These are phyloP conservation scores for Xylariaceae sp. DNA, from an alignment of 2,329 filamentous ascomycete species.

Conservation along the genomic window DNA sequence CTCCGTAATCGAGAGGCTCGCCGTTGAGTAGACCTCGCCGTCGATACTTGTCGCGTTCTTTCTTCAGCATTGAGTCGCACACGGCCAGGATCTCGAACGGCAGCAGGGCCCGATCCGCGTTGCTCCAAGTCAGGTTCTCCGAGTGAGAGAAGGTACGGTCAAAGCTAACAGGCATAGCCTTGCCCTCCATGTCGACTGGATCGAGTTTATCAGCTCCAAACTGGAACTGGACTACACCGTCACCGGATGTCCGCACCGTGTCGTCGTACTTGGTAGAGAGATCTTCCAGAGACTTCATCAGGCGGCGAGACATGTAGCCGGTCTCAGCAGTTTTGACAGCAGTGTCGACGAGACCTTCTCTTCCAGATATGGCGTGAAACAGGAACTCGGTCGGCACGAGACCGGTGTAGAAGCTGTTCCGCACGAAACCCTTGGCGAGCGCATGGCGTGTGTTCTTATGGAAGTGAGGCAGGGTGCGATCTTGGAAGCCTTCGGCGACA, in stretches of 20 bases:
- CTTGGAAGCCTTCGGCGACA: constrained; percentile 93
- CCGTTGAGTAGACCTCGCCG: constrained; percentile 57
- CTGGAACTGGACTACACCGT: constrained; percentile 90
- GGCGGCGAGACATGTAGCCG: constrained; percentile 94
- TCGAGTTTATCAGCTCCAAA: constrained; percentile 95
- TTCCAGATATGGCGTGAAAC: constrained; percentile 96
- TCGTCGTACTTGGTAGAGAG: constrained; percentile 89
- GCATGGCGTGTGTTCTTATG: constrained; percentile 87
- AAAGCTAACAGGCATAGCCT: constrained; percentile 87
- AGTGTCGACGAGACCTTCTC: constrained; percentile 97
- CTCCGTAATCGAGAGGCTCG: constrained; percentile 61
- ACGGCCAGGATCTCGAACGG: constrained; percentile 68
- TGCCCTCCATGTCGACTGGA: constrained; percentile 95
- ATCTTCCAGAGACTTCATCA: constrained; percentile 98
- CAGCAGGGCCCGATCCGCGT: constrained; percentile 65
- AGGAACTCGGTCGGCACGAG: constrained; percentile 88
- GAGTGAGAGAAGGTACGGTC: constrained; percentile 82
- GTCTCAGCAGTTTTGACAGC: constrained; percentile 99
- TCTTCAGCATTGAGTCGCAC: constrained; percentile 61
- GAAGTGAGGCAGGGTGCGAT: constrained; percentile 90
- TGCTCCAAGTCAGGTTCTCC: constrained; percentile 71
- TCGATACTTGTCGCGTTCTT: constrained; percentile 60
- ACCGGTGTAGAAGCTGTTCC: constrained; percentile 95
- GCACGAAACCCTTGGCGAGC: constrained; percentile 93
- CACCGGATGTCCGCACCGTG: constrained; percentile 86